phyloP scores from a whole-genome alignment of 2,329 filamentous ascomycete genomes.

The Amauroascus niger region DNA sequence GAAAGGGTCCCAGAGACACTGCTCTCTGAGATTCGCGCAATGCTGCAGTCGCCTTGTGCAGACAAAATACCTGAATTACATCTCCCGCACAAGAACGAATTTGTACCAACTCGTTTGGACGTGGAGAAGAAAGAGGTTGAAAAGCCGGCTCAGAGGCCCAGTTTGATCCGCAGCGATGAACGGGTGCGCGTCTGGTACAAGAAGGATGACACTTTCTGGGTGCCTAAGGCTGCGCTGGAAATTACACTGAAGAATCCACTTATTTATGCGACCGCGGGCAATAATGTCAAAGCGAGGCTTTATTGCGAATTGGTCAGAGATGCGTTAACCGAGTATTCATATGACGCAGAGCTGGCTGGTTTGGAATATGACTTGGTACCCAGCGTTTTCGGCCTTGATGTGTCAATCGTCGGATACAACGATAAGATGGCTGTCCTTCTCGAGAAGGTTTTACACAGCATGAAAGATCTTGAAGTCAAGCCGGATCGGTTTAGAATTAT shows the following conservation, averaged over 20 bases:
- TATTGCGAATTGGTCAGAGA: constrained; percentile 83
- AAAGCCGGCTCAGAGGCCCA: constrained; percentile 62
- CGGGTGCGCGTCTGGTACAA: constrained; percentile 86
- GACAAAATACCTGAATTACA: constrained; percentile 63
- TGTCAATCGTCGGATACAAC: constrained; percentile 84
- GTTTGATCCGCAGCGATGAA: constrained; percentile 74
- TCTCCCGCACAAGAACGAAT: constrained; percentile 87
- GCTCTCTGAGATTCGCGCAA: constrained; percentile 58
- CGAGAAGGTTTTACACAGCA: constrained; percentile 75
- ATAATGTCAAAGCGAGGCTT: constrained; percentile 64
- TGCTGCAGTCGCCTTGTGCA: constrained; percentile 48
- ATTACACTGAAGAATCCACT: constrained; percentile 71
- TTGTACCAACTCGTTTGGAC: constrained; percentile 84
- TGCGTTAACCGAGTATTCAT: constrained; percentile 83
- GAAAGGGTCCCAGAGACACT: constrained; percentile 71
- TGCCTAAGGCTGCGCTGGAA: constrained; percentile 82
- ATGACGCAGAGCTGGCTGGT: constrained; percentile 88
- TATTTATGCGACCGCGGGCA: constrained; percentile 68
- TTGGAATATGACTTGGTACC: constrained; percentile 70
- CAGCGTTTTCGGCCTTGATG: constrained; percentile 61
- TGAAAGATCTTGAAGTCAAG: constrained; percentile 73
- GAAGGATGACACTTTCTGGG: constrained; percentile 98
- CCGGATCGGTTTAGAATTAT: constrained; percentile 85
- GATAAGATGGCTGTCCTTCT: constrained; percentile 88
- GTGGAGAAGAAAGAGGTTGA: constrained; percentile 90